These are phyloP conservation scores for Gnomoniopsis smithogilvyi DNA, from an alignment of 2,329 filamentous ascomycete genomes.

Conservation along the genomic window DNA sequence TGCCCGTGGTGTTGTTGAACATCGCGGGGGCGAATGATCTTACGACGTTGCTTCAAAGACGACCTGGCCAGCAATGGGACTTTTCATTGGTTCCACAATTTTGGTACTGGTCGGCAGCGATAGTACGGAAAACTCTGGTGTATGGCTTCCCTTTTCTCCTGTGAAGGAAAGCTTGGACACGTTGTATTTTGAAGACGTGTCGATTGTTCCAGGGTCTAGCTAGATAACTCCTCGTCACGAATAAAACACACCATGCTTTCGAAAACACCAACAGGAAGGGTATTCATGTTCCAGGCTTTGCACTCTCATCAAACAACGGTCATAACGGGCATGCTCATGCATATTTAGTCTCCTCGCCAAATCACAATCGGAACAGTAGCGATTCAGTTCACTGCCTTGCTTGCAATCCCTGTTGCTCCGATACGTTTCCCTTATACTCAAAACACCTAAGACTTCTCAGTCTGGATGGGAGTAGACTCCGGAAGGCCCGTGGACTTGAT, in stretches of 20 bases:
- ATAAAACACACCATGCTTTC: background rate
- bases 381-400: background rate
- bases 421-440: background rate
- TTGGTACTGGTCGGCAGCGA: too few species aligned
- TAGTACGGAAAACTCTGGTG: too few species aligned
- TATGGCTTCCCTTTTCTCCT: too few species aligned
- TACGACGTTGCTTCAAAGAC: too few species aligned
- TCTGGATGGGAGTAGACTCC: slow-evolving; percentile 15
- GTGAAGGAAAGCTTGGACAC: too few species aligned
- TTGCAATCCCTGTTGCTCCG: background rate
- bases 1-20: too few species aligned
- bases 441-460: slow-evolving; percentile 14
- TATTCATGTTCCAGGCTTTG: slow-evolving; percentile 12
- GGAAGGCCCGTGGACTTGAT: slow-evolving; percentile 15
- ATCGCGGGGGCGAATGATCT: too few species aligned
- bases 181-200: background rate
- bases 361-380: background rate
- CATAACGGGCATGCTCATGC: slow-evolving; percentile 11
- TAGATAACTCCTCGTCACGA: background rate
- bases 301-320: slow-evolving; percentile 8
- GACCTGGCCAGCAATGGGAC: too few species aligned
- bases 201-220: background rate
- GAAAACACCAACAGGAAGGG: background rate
- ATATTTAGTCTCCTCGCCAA: background rate
- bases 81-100: too few species aligned